Percentiles rank a stretch among this genome's conserved stretches.
Conservation (phyloP, 306 rosid genomes). For the Quercus engelmannii region DNA sequence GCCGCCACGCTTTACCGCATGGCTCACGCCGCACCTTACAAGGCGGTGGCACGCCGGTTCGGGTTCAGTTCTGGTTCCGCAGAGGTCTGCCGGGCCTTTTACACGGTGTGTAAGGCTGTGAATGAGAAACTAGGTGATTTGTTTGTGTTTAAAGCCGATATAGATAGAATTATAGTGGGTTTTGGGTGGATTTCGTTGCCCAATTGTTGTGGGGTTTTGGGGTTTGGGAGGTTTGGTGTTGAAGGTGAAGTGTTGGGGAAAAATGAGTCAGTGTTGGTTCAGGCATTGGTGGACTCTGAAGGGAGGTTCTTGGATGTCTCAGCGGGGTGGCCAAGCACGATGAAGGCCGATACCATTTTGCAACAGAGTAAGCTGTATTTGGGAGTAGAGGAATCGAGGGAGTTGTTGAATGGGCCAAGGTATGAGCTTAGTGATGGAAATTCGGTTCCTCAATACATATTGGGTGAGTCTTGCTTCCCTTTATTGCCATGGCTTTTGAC, state of each 20-base stretch:
- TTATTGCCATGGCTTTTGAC: slow-evolving; percentile 82
- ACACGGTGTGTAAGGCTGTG: slow-evolving; percentile 47
- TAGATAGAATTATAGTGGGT: slow-evolving; percentile 38
- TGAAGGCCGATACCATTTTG: slow-evolving; percentile 57
- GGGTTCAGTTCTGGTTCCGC: slow-evolving; percentile 42
- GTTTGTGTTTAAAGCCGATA: slow-evolving; percentile 56
- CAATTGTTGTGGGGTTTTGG: slow-evolving; percentile 74
- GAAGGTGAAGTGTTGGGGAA: slow-evolving; percentile 35
- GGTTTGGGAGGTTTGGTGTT: slow-evolving; percentile 44
- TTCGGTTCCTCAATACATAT: slow-evolving; percentile 62
- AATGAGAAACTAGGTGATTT: slow-evolving; percentile 42
- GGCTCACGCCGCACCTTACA: slow-evolving; percentile 67
- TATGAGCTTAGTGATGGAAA: slow-evolving; percentile 44
- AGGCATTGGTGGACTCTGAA: slow-evolving; percentile 72
- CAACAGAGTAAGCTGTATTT: slow-evolving; percentile 60
- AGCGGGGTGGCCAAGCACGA: slow-evolving; percentile 75
- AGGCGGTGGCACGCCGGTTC: slow-evolving; percentile 53
- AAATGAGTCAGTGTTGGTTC: slow-evolving; percentile 49
- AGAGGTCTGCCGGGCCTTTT: slow-evolving; percentile 61
- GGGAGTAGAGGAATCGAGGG: slow-evolving; percentile 56
- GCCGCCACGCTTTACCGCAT: slow-evolving; percentile 70
- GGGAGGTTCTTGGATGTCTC: slow-evolving; percentile 81
- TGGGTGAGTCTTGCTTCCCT: slow-evolving; percentile 79
- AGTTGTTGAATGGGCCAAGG: slow-evolving; percentile 51
- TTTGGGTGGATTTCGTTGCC: slow-evolving; percentile 71